These are phyloP conservation scores for Kluyveromyces wickerhamii DNA, from an alignment of 805 yeast genomes.

Conservation along the genomic window DNA sequence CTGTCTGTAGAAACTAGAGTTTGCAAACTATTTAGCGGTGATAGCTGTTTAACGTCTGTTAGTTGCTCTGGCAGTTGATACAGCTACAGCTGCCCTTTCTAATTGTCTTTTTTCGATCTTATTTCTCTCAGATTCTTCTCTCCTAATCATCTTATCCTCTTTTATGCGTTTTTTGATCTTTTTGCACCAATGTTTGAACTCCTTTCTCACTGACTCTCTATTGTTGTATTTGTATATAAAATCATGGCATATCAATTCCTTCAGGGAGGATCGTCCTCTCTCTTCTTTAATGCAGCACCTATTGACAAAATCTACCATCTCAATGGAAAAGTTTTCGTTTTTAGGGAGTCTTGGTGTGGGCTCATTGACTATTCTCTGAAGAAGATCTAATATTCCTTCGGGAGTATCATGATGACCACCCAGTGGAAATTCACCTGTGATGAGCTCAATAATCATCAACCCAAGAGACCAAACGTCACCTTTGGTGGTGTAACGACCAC, in stretches of 20 bases:
- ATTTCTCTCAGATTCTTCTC: slow-evolving; percentile 26
- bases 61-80: slow-evolving; percentile 13
- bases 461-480: slow-evolving; percentile 98
- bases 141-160: slow-evolving; percentile 25
- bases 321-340: slow-evolving; percentile 32
- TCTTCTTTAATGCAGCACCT: slow-evolving; percentile 69
- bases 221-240: slow-evolving; percentile 29
- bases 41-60: too few species aligned
- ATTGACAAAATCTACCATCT: slow-evolving; percentile 60
- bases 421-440: slow-evolving; percentile 77
- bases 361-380: slow-evolving; percentile 91
- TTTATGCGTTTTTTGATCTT: slow-evolving; percentile 26
- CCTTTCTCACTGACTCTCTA: slow-evolving; percentile 26
- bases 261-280: slow-evolving; percentile 59
- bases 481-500: slow-evolving; percentile 85
- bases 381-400: slow-evolving; percentile 79
- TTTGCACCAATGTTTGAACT: slow-evolving; percentile 37
- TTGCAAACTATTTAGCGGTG: too few species aligned
- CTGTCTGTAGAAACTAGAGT: too few species aligned
- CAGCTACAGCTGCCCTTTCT: slow-evolving; percentile 19
- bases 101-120: slow-evolving; percentile 23
- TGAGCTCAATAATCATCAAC: slow-evolving; percentile 78
- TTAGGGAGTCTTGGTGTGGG: slow-evolving; percentile 68
- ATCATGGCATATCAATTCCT: slow-evolving; percentile 46
- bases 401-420: slow-evolving; percentile 55